phyloP scores from a whole-genome alignment of 768 basidiomycete genomes.

The Rhodotorula toruloides region DNA sequence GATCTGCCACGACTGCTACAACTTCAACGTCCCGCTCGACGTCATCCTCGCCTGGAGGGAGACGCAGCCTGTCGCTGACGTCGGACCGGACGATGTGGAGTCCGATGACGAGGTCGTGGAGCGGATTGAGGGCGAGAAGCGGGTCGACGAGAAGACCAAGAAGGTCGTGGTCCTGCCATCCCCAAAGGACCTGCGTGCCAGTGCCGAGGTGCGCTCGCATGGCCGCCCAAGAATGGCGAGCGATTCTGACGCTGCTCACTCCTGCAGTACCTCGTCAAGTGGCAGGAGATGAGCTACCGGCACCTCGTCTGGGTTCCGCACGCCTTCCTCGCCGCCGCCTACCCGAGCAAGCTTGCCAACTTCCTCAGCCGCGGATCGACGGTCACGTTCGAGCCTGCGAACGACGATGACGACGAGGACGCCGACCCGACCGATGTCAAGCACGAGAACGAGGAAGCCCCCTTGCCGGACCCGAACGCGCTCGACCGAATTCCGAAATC shows the following conservation, averaged over 20 bases:
- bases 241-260: not conserved
- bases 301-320: slow-evolving; percentile 40
- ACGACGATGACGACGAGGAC: slow-evolving; percentile 36
- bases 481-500: slow-evolving; percentile 58
- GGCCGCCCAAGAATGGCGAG: not conserved
- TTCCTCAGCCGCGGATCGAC: slow-evolving; percentile 39
- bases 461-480: slow-evolving; percentile 58
- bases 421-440: slow-evolving; percentile 22
- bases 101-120: slow-evolving; percentile 11
- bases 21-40: slow-evolving; percentile 23
- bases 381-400: slow-evolving; percentile 32
- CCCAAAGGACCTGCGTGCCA: slow-evolving; percentile 28
- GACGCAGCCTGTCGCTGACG: slow-evolving; percentile 7
- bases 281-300: slow-evolving; percentile 36
- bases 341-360: slow-evolving; percentile 26
- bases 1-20: slow-evolving; percentile 34
- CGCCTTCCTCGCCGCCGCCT: slow-evolving; percentile 33
- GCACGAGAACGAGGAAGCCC: slow-evolving; percentile 46
- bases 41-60: slow-evolving; percentile 41
- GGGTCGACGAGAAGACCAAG: slow-evolving; percentile 14
- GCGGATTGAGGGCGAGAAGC: not conserved
- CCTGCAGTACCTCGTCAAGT: slow-evolving; percentile 42
- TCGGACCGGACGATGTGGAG: slow-evolving; percentile 6
- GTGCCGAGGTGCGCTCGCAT: slow-evolving; percentile 15
- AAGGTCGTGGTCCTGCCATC: slow-evolving; percentile 21